A percentile compares a stretch with the other conserved stretches of the same genome.
Conservation (phyloP, 192 early-diverging fungal species). For the Piromyces finnis region DNA sequence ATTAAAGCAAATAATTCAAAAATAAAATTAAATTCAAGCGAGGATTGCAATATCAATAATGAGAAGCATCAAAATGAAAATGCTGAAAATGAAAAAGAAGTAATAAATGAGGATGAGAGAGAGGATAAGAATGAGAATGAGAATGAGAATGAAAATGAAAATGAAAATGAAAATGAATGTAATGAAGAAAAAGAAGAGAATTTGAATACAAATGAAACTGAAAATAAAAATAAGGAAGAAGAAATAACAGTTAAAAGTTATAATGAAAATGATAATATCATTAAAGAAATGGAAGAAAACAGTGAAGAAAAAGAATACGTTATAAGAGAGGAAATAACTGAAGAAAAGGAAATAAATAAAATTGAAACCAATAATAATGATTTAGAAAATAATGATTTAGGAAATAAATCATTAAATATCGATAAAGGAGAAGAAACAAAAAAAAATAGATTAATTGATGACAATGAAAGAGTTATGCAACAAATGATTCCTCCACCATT, state of each 20-base stretch:
- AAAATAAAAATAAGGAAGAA: not conserved
- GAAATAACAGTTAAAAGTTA: too few relatives aligned
- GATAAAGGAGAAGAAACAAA: not conserved
- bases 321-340: too few relatives aligned
- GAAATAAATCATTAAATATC: not conserved
- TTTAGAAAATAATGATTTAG: not conserved
- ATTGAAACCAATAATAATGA: not conserved
- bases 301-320: too few relatives aligned
- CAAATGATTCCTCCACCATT: constrained; percentile 13
- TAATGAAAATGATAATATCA: not conserved
- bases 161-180: not conserved
- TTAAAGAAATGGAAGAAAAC: too few relatives aligned
- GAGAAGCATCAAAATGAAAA: not conserved
- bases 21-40: too few relatives aligned
- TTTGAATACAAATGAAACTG: not conserved
- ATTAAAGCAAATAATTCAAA: not conserved
- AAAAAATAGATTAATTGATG: constrained; percentile 14
- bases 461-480: constrained; percentile 22
- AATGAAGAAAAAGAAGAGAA: not conserved
- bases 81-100: not conserved
- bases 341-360: too few relatives aligned
- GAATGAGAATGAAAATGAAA: not conserved
- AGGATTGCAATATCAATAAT: too few relatives aligned
- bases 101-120: not conserved
- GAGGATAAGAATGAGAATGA: not conserved